phyloP scores from a whole-genome alignment of 305 asterid species.

The Fraxinus velutina region DNA sequence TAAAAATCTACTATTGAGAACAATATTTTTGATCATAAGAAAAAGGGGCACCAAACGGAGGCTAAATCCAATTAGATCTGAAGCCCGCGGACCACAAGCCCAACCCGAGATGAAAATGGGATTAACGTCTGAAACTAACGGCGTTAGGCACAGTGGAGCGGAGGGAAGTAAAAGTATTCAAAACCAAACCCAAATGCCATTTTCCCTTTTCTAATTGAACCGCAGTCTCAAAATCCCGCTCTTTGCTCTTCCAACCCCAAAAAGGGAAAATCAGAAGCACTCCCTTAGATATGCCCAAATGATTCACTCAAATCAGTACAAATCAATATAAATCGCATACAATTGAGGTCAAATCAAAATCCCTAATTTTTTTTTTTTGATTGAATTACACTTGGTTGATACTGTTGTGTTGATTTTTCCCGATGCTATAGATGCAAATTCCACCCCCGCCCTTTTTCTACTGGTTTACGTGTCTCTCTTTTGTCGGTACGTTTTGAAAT shows the following conservation, averaged over 20 bases:
- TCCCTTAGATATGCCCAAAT: background rate
- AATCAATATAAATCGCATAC: conserved; percentile 1
- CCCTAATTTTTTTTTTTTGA: conserved; percentile 14
- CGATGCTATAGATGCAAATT: background rate
- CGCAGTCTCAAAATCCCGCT: background rate
- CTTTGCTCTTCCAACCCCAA: background rate
- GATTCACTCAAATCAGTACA: background rate
- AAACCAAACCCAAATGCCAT: conserved; percentile 21
- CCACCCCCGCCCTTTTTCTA: background rate
- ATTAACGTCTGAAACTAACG: conserved; percentile 13
- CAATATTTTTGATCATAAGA: too few relatives aligned
- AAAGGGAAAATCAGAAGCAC: background rate
- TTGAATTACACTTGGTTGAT: background rate
- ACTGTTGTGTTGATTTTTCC: background rate
- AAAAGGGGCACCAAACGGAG: too few relatives aligned
- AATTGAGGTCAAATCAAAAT: background rate
- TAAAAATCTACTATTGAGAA: too few relatives aligned
- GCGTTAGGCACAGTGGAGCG: background rate
- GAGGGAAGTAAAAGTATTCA: conserved; percentile 42
- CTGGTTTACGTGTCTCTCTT: background rate
- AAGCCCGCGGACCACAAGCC: background rate
- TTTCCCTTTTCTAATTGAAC: conserved; percentile 3
- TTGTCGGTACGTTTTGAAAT: background rate
- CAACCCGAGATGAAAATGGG: background rate
- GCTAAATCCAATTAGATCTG: background rate